Evolutionary conservation across 169 alveolate species (phyloP).

Genomic region (Plasmodium malariae): DNA sequence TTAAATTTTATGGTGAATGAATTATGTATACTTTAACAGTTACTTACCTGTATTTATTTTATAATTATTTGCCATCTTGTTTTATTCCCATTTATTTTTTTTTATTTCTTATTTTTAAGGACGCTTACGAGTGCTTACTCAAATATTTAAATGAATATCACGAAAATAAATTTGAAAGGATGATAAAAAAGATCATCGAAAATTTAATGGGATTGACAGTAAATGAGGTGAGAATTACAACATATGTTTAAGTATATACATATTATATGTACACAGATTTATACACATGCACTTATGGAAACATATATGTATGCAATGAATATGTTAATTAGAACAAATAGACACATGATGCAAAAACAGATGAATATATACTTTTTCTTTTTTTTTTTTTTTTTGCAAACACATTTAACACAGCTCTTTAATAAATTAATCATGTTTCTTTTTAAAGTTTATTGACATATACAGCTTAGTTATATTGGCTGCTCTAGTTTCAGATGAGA

Average conservation of each 20-base stretch:
- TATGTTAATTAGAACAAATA: background rate
- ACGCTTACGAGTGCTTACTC: conserved; percentile 57
- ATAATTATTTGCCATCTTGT: background rate
- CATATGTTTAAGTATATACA: background rate
- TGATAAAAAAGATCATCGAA: conserved; percentile 26
- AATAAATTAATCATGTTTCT: background rate
- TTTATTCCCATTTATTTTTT: background rate
- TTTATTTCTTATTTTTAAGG: conserved; percentile 13
- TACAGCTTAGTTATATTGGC: conserved; percentile 71
- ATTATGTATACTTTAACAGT: background rate
- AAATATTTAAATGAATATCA: conserved; percentile 72
- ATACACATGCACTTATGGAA: background rate
- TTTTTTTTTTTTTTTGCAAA: background rate
- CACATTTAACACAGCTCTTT: background rate
- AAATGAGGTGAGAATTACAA: conserved; percentile 17
- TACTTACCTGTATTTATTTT: background rate
- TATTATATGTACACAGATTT: background rate
- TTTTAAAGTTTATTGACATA: conserved; percentile 55
- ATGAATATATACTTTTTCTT: too few relatives aligned
- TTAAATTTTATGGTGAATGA: background rate
- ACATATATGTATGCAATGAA: conserved; percentile 2
- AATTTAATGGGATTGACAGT: conserved; percentile 28
- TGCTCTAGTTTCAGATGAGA: conserved; percentile 74
- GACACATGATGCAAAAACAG: background rate
- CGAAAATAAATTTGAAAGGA: conserved; percentile 63